Percentiles rank a stretch among this genome's conserved stretches.
These are phyloP conservation scores for Tricholoma sp. DNA, from an alignment of 768 basidiomycete species.

Conservation along the genomic window DNA sequence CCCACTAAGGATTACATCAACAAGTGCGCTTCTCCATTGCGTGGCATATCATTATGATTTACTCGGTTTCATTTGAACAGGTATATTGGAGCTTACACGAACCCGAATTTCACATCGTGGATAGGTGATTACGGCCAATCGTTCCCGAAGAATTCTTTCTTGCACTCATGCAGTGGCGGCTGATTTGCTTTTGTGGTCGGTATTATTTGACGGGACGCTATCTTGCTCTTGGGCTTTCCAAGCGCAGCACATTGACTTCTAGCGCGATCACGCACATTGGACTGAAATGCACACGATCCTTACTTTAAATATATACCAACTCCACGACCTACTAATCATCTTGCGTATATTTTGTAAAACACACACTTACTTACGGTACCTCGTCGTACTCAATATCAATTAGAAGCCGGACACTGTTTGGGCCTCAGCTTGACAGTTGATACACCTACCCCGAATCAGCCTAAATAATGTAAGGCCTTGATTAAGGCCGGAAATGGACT, in stretches of 20 bases:
- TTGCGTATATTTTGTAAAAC: not conserved
- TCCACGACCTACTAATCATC: not conserved
- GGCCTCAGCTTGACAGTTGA: too few species aligned
- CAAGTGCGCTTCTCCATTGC: conserved; percentile 26
- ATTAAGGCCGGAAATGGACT: too few species aligned
- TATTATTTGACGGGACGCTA: not conserved
- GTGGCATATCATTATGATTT: not conserved
- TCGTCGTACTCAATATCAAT: too few species aligned
- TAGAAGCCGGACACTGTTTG: too few species aligned
- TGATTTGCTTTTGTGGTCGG: not conserved
- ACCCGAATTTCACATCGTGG: conserved; percentile 50
- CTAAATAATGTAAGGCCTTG: too few species aligned
- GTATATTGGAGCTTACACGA: conserved; percentile 63
- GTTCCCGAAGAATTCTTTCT: conserved; percentile 51
- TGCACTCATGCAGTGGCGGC: conserved; percentile 19
- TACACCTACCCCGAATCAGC: too few species aligned
- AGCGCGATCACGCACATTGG: not conserved
- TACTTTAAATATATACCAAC: not conserved
- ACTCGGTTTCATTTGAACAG: conserved; percentile 11
- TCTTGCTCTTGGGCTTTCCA: not conserved
- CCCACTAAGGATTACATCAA: conserved; percentile 69
- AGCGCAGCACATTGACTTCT: not conserved
- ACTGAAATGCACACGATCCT: not conserved
- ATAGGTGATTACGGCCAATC: conserved; percentile 38
- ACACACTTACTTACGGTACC: not conserved